These are phyloP conservation scores for Zygoascus tannicola DNA, from an alignment of 805 yeast species.

Conservation along the genomic window DNA sequence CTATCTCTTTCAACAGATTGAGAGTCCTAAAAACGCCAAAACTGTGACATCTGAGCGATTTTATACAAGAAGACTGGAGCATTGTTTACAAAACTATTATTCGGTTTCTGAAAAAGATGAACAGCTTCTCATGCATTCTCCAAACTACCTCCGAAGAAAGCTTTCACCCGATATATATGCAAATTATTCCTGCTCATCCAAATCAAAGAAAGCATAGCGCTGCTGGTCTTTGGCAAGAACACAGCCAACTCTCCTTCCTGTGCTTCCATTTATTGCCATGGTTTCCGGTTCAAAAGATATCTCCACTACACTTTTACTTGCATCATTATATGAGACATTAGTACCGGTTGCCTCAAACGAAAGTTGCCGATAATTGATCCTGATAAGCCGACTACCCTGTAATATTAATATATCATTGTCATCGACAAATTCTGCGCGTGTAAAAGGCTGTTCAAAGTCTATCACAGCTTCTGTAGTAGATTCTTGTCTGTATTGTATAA, in stretches of 20 bases:
- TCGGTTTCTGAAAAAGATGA: slow-evolving; percentile 5
- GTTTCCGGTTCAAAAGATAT: slow-evolving; percentile 5
- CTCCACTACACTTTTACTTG: neutral
- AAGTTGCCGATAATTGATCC: neutral
- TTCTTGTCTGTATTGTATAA: neutral
- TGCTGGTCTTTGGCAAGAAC: slow-evolving; percentile 8
- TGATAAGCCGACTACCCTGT: slow-evolving; percentile 1
- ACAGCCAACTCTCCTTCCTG: slow-evolving; percentile 11
- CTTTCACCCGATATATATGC: neutral
- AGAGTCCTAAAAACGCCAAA: slow-evolving; percentile 1
- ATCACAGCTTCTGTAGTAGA: neutral
- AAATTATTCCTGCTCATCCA: slow-evolving; percentile 6
- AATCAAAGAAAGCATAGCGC: slow-evolving; percentile 11
- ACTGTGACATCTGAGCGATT: slow-evolving; percentile 1
- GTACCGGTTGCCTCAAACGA: neutral
- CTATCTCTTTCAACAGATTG: slow-evolving; percentile 9
- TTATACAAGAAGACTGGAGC: slow-evolving; percentile 10
- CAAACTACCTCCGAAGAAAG: neutral
- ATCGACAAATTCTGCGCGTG: slow-evolving; percentile 11
- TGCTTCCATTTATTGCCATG: slow-evolving; percentile 11
- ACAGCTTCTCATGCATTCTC: slow-evolving; percentile 5
- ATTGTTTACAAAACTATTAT: slow-evolving; percentile 8
- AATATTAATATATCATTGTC: slow-evolving; percentile 7
- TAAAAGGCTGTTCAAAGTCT: neutral
- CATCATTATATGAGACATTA: neutral